phyloP scores from a whole-genome alignment of 2,329 filamentous ascomycete species.

The Penicillium thymicola region DNA sequence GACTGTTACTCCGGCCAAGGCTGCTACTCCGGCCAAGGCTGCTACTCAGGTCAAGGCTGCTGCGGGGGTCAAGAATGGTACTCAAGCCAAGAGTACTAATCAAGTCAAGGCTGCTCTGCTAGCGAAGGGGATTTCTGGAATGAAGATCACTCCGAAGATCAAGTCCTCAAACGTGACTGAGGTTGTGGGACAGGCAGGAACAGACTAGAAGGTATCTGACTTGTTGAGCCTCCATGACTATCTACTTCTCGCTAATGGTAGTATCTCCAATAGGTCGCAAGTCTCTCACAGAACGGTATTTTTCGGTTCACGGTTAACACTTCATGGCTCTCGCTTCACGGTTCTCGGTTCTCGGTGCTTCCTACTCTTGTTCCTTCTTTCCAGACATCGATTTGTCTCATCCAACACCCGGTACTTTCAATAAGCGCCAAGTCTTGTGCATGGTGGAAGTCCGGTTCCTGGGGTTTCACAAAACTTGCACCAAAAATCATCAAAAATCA shows the following conservation, averaged over 20 bases:
- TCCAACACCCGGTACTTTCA: neutral
- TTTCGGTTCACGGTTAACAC: neutral
- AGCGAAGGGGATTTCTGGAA: neutral
- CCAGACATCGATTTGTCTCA: neutral
- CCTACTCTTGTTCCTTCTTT: neutral
- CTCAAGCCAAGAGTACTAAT: neutral
- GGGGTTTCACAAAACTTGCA: neutral
- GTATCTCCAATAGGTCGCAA: neutral
- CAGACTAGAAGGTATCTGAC: neutral
- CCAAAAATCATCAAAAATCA: neutral
- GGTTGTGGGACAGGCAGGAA: neutral
- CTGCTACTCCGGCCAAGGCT: neutral
- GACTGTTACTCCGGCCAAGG: neutral
- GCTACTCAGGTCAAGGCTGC: neutral
- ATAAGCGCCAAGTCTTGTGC: neutral
- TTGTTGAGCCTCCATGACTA: neutral
- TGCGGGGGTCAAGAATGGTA: neutral
- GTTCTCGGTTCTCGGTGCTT: neutral
- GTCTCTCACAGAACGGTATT: neutral
- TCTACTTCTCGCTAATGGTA: neutral
- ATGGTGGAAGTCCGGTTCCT: neutral
- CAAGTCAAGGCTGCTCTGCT: neutral
- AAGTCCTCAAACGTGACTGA: neutral
- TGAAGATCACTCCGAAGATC: neutral
- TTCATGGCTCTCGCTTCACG: neutral